A percentile compares a stretch with the other conserved stretches of the same genome.
Conservation (phyloP, 1,284 basidiomycete species). For the Cryptococcus wingfieldii region DNA sequence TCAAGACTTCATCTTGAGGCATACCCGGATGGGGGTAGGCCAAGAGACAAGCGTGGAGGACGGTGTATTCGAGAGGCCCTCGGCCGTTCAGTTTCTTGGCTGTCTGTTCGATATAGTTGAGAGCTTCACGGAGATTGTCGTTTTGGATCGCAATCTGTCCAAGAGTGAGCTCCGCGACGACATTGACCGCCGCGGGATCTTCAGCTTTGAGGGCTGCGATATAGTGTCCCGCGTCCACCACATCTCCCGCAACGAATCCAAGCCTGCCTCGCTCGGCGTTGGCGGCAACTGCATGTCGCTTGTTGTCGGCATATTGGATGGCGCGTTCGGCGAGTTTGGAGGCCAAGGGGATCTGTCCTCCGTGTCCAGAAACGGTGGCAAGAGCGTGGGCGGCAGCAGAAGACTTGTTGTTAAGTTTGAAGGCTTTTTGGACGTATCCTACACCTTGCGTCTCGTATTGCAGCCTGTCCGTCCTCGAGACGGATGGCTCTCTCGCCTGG, state of each 20-base stretch:
- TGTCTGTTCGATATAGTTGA: constrained; percentile 76
- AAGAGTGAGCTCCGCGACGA: constrained; percentile 73
- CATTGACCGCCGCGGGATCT: constrained; percentile 58
- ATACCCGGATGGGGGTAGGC: constrained; percentile 73
- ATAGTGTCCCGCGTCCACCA: constrained; percentile 63
- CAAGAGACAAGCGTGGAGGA: constrained; percentile 82
- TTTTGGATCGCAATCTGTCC: constrained; percentile 80
- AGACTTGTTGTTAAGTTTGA: constrained; percentile 42
- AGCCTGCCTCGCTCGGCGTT: constrained; percentile 69
- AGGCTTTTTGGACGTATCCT: constrained; percentile 31
- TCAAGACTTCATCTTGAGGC: constrained; percentile 63
- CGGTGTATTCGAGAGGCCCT: constrained; percentile 65
- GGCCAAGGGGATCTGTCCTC: constrained; percentile 55
- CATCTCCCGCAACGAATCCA: constrained; percentile 62
- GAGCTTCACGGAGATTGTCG: constrained; percentile 57
- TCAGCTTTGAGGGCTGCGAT: constrained; percentile 71
- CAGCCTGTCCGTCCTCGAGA: constrained; percentile 45
- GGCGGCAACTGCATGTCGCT: constrained; percentile 76
- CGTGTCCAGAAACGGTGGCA: constrained; percentile 29
- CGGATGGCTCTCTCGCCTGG: constrained; percentile 62
- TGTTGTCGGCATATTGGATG: constrained; percentile 84
- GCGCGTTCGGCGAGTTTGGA: constrained; percentile 87
- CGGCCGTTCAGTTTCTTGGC: constrained; percentile 44
- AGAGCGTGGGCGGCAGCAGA: constrained; percentile 36
- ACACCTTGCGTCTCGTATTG: constrained; percentile 33